Base-by-base conservation (phyloP, 768 basidiomycete species). In the Lentinula aciculospora region DNA sequence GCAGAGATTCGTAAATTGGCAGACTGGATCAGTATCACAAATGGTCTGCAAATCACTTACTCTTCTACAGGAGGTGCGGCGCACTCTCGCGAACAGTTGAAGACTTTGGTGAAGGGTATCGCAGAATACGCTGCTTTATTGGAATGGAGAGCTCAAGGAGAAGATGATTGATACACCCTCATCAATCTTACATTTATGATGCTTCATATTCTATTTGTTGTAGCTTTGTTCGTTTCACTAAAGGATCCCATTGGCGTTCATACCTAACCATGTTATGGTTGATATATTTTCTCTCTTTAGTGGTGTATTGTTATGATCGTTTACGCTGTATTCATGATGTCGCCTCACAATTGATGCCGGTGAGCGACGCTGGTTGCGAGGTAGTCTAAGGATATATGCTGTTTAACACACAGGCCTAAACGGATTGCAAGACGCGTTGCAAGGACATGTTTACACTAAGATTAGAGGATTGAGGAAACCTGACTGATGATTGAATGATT, bases 361-460 rank as follows among this genome's bases (percentile, higher is more conserved):
- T 40, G 53, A 13, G 36, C n/a, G 2, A 54, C 21, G 37, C 36
- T 54, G 37, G 53, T 54, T 10, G 54, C 42, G 10, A 56, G n/a
- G 23, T 56, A 56, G 42, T 56, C 40, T 3, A 56, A 28, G 25
- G 39, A 44, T 15, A 46, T 45, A 15, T 28, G 17, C 21, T 46
- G 54, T 15, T 34, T 46, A 12, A 56, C 44, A 36, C 39, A 42
- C 25, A 56, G 19, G 19, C 32, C 28, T n/a, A 89, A 67, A 53
- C 76, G 79, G 27, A 79, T 69, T 2, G 87, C 86, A 13, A 93
- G 71, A 13, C 76, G 71, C 12, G 80, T 77, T 2, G 90, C 91
- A 25, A 93, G 74, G 2, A 89, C 68, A 67, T 93, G 91, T 67
- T 93, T 92, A 66, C 91, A 93, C 91, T 92, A 61, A 13, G 40